Evolutionary conservation across 139 green algal species (phyloP).

Genomic region (Coccomyxa sp.): DNA sequence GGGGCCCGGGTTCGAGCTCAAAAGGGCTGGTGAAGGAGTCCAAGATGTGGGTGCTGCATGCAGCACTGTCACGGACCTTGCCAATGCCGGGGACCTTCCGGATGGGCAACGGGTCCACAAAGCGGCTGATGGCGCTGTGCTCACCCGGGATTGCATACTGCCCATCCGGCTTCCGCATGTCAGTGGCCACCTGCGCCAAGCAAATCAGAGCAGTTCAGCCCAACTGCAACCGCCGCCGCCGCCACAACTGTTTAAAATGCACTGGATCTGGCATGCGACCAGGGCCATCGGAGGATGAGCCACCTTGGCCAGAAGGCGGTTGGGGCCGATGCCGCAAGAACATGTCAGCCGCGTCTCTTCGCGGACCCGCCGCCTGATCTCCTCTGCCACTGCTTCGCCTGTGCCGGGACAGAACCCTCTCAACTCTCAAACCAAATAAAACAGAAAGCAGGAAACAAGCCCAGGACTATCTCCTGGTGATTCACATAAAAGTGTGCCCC

Average conservation of each 20-base stretch:
- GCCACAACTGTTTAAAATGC: neutral
- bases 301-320: conserved; percentile 82
- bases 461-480: too few relatives aligned
- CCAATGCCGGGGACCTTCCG: conserved; percentile 78
- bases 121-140: conserved; percentile 47
- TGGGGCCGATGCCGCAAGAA: conserved; percentile 67
- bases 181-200: conserved; percentile 20
- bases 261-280: neutral
- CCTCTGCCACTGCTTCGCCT: conserved; percentile 46
- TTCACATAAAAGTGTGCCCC: conserved; percentile 39
- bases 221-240: neutral
- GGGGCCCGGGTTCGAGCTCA: neutral
- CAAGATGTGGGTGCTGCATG: neutral
- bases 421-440: too few relatives aligned
- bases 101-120: conserved; percentile 63
- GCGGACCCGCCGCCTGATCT: conserved; percentile 46
- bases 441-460: too few relatives aligned
- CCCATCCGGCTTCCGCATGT: conserved; percentile 88
- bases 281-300: neutral
- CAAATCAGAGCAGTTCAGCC: too few relatives aligned
- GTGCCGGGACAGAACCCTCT: neutral
- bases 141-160: conserved; percentile 52
- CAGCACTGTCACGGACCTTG: conserved; percentile 20
- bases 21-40: neutral
- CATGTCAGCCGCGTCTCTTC: conserved; percentile 67